Base-by-base conservation (phyloP, 805 yeast species). In the Torulaspora indica region DNA sequence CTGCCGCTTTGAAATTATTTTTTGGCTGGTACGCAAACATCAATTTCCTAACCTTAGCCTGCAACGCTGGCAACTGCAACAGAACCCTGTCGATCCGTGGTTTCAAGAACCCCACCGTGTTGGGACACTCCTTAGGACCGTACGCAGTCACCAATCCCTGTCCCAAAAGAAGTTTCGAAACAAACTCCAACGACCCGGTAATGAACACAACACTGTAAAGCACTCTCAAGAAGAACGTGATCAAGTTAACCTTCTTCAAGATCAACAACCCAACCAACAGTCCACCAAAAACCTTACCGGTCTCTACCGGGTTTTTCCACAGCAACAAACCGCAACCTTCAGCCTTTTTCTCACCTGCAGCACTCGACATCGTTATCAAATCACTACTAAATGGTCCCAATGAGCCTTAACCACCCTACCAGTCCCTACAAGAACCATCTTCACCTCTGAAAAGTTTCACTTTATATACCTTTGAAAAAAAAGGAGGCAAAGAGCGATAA, bases 161-260 rank as follows among this genome's bases (percentile, higher is more conserved):
- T 43, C 96, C 96, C 39, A 85, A 75, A 53, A 83, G 67, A 34
- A 79, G 56, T 61, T 83, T 83, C 49, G 95, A 84, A 45, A 74
- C 72, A 60, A 81, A 85, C 71, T 90, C 97, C 44, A 82, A 85
- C 45, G 77, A 72, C 41, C 89, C 93, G 39, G 91, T 75, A 23
- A 76, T 53, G 42, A 75, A 69, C 50, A 89, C 73, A 22, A 75
- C 79, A 49, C 80, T 66, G 63, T 79, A 79, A 43, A 79, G 68
- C 36, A 82, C 49, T 63, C 76, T 79, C 73, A 82, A 76, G 57
- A 82, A 67, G 42, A 81, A 67, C 51, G 79, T 77, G 56, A 81
- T 56, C 54, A 85, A 60, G 63, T 84, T 82, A 57, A 84, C 76
- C 39, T 71, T 75, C 64, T 83, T 85, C 56, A 83, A 59, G 28